Base-by-base conservation (phyloP, 2,329 filamentous ascomycete species). In the Hymenoscyphus salicellus region DNA sequence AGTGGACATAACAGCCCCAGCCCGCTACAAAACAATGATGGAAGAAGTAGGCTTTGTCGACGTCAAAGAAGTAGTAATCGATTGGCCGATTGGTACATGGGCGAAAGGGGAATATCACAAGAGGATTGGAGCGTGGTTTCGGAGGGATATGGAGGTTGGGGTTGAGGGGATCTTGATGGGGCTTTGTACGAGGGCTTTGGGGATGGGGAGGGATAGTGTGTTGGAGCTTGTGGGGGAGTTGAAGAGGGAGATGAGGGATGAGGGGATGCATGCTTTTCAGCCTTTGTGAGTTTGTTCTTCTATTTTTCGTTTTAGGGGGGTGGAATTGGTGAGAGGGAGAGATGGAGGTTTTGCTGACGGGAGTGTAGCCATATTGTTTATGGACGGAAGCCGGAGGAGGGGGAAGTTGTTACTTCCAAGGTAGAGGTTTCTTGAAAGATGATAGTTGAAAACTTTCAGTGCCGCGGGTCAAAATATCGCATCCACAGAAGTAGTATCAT, bases 41-140 rank as follows among this genome's bases (percentile, higher is more conserved):
- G 62, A 67, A 58, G 64, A 23, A 10, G 68, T 65, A 17, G 69
- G 69, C 1, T 71, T 71, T 61, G 49, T 68, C 3, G 58, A 70
- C 61, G 63, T 71, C 10, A 65, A 74, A 0, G 80, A 84, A 71
- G 73, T 78, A 1, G 71, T 81, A 4, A 80, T 77, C 69, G 81
- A 81, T 72, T 80, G 82, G 75, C 83, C 83, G 0, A 33, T 62
- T 41, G 60, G 60, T 16, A 62, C 3, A 8, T 65, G 41, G 61
- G 36, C 65, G 16, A 65, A 62, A 57, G 58, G 60, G 32, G 28
- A 55, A 23, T 60, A 46, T 55, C 56, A 62, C n/a, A 65, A 63
- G 38, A 43, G 33, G 14, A 56, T 65, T 28, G 60, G 64, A 14
- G 61, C 55, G 28, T 62, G 63, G 57, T 65, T 65, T 52, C 46